Conservation (phyloP, 306 rosid genomes). For the Fragaria ananassa region DNA sequence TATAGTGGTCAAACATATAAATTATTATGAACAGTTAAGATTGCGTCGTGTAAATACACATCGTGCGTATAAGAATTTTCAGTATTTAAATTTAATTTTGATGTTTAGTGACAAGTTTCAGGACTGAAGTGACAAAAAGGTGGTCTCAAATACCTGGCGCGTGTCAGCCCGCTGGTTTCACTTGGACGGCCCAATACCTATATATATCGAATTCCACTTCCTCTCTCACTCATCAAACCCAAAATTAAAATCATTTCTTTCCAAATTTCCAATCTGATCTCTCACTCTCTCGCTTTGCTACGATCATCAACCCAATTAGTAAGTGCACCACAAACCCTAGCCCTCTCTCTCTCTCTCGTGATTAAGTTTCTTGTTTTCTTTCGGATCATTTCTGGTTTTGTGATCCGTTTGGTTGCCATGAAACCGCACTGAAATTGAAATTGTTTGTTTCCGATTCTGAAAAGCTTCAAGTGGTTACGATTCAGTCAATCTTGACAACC, state of each 20-base stretch:
- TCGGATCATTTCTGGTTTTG: neutral
- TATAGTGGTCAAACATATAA: no score
- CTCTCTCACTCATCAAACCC: neutral
- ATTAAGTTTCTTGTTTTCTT: neutral
- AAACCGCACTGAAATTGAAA: neutral
- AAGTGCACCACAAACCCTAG: neutral
- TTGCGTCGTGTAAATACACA: no score
- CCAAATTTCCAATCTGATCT: neutral
- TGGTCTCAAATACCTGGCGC: constrained; percentile 2
- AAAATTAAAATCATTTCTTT: constrained; percentile 1
- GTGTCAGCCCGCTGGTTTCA: constrained; percentile 17
- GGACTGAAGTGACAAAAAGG: no score
- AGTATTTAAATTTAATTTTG: no score
- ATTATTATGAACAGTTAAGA: no score
- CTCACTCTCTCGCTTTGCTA: neutral
- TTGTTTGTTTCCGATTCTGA: neutral
- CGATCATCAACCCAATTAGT: neutral
- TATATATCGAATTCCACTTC: neutral
- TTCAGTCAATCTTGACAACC: neutral
- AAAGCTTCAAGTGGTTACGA: neutral
- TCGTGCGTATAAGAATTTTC: no score
- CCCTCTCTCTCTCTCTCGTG: neutral
- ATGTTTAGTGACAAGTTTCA: no score
- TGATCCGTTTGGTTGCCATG: constrained; percentile 21
- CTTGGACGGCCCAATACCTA: neutral